Conservation (phyloP, 2,329 filamentous ascomycete genomes). For the Trichoderma sp. region DNA sequence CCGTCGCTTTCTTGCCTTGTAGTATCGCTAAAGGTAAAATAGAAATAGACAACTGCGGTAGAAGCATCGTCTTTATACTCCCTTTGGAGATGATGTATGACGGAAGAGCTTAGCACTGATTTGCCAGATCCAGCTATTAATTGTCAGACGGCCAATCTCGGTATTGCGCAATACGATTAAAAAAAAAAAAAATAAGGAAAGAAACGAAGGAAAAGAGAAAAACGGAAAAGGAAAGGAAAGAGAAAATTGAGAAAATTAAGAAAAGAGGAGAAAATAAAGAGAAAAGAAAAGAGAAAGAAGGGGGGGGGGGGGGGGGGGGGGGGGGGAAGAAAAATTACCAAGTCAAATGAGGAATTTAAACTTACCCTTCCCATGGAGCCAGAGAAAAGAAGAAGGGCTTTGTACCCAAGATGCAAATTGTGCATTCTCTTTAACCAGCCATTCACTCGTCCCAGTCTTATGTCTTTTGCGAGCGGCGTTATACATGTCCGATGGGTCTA, state of each 20-base stretch:
- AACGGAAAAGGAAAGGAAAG: too few relatives aligned
- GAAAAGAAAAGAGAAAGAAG: too few relatives aligned
- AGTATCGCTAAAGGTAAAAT: background rate
- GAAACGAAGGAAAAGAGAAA: too few relatives aligned
- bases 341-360: background rate
- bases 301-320: too few relatives aligned
- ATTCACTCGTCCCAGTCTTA: background rate
- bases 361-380: slow-evolving; percentile 12
- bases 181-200: too few relatives aligned
- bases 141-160: background rate
- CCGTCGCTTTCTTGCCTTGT: background rate
- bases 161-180: too few relatives aligned
- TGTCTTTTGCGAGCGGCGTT: background rate
- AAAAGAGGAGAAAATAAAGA: too few relatives aligned
- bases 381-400: background rate
- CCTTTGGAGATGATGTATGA: background rate
- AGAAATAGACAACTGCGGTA: background rate
- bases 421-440: background rate
- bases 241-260: too few relatives aligned
- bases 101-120: background rate
- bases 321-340: too few relatives aligned
- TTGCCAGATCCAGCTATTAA: background rate
- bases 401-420: background rate
- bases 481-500: background rate
- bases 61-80: background rate